Conservation (phyloP, 495 filamentous ascomycete genomes). For the Penicillium robsamsonii region DNA sequence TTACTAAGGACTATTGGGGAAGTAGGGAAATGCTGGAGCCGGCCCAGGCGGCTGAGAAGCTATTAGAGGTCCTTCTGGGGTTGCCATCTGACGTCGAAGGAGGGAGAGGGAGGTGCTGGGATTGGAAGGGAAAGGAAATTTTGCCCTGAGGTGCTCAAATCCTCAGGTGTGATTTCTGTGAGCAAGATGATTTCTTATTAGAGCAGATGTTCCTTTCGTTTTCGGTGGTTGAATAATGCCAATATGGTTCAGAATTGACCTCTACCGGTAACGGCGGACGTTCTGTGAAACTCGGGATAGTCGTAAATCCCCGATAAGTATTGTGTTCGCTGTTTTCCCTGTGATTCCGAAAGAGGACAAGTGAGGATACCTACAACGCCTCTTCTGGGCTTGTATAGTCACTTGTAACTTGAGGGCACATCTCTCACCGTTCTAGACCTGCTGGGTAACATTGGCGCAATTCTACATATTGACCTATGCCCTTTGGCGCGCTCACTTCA, state of each 20-base stretch:
- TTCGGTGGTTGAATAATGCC: neutral
- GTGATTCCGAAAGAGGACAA: no score
- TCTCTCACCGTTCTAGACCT: no score
- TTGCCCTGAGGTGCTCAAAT: slow-evolving; percentile 45
- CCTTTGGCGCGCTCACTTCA: no score
- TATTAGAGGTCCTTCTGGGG: slow-evolving; percentile 54
- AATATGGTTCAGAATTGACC: neutral
- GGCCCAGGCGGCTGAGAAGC: slow-evolving; percentile 57
- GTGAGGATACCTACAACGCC: no score
- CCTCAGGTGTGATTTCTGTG: neutral
- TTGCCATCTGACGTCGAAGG: slow-evolving; percentile 35
- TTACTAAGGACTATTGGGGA: slow-evolving; percentile 72
- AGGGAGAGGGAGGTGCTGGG: slow-evolving; percentile 69
- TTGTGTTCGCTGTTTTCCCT: neutral
- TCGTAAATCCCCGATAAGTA: neutral
- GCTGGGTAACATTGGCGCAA: no score
- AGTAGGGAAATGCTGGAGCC: slow-evolving; percentile 57
- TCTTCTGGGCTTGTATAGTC: no score
- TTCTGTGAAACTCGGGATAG: neutral
- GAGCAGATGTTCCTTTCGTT: neutral
- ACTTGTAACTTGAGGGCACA: no score
- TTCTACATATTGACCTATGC: no score
- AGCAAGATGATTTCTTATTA: no score
- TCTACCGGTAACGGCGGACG: neutral
- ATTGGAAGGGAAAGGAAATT: slow-evolving; percentile 73